phyloP scores from a whole-genome alignment of 2,329 filamentous ascomycete genomes.

The Ceratocystis diversiconidia region DNA sequence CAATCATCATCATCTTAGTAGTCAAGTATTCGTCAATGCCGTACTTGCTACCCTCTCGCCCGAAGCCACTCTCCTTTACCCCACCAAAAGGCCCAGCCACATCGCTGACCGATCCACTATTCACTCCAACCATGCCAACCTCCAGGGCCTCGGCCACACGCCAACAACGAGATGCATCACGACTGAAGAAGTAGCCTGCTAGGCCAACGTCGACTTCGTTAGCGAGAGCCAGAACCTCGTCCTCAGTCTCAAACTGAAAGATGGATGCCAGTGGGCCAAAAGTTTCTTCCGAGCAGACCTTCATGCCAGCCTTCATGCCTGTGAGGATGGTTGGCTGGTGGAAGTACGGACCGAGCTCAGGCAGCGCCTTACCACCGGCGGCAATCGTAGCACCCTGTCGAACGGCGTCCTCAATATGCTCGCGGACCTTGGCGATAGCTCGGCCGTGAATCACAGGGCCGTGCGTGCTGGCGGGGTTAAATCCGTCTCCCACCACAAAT shows the following conservation, averaged over 20 bases:
- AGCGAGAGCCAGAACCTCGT: slow-evolving; percentile 52
- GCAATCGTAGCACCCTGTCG: slow-evolving; percentile 45
- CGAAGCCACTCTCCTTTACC: slow-evolving; percentile 71
- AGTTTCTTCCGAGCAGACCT: slow-evolving; percentile 52
- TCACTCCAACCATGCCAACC: slow-evolving; percentile 27
- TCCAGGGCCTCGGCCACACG: slow-evolving; percentile 37
- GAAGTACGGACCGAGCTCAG: slow-evolving; percentile 51
- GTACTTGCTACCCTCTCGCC: slow-evolving; percentile 63
- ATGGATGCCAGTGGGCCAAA: slow-evolving; percentile 58
- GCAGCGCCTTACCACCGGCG: slow-evolving; percentile 41
- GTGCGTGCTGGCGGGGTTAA: slow-evolving; percentile 40
- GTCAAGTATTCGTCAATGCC: slow-evolving; percentile 65
- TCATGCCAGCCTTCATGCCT: slow-evolving; percentile 52
- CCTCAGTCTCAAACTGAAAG: slow-evolving; percentile 54
- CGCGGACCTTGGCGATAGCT: slow-evolving; percentile 46
- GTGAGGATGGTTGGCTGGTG: slow-evolving; percentile 55
- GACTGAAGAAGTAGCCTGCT: slow-evolving; percentile 56
- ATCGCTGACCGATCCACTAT: slow-evolving; percentile 32
- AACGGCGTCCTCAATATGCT: slow-evolving; percentile 49
- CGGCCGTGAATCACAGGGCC: slow-evolving; percentile 52
- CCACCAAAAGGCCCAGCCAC: slow-evolving; percentile 55
- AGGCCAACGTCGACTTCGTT: slow-evolving; percentile 55
- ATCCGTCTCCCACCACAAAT: slow-evolving; percentile 45
- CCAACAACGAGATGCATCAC: slow-evolving; percentile 29
- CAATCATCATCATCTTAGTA: slow-evolving; percentile 46